These are phyloP conservation scores for Saturnispora sanitii DNA, from an alignment of 805 yeast species.

Conservation along the genomic window DNA sequence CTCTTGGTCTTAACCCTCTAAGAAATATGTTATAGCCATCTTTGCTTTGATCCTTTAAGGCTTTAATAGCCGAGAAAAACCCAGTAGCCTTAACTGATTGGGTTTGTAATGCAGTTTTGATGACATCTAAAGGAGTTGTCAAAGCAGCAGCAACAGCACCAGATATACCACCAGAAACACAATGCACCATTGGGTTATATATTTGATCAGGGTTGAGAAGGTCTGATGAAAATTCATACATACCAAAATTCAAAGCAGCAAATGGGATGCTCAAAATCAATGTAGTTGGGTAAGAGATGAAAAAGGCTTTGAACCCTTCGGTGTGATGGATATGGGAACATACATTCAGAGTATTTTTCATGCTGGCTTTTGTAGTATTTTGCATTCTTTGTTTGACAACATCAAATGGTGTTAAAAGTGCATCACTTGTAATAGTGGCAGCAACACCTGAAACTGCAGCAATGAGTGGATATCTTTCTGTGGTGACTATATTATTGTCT, in stretches of 20 bases:
- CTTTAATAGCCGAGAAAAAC: slow-evolving; percentile 58
- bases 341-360: slow-evolving; percentile 15
- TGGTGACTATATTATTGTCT: slow-evolving; percentile 35
- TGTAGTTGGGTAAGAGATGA: slow-evolving; percentile 90
- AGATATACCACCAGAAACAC: slow-evolving; percentile 85
- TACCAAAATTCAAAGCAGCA: slow-evolving; percentile 88
- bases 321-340: slow-evolving; percentile 39
- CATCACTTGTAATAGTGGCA: slow-evolving; percentile 90
- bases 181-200: slow-evolving; percentile 86
- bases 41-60: slow-evolving; percentile 45
- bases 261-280: slow-evolving; percentile 86
- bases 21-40: slow-evolving; percentile 55
- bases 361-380: slow-evolving; percentile 14
- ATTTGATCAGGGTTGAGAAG: slow-evolving; percentile 64
- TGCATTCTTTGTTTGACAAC: slow-evolving; percentile 96
- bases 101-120: slow-evolving; percentile 86
- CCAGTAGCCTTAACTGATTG: slow-evolving; percentile 59
- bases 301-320: slow-evolving; percentile 76
- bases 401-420: slow-evolving; percentile 95
- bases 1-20: slow-evolving; percentile 84
- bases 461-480: slow-evolving; percentile 66
- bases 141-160: slow-evolving; percentile 94
- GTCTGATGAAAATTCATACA: slow-evolving; percentile 78
- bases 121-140: slow-evolving; percentile 90
- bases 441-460: slow-evolving; percentile 85